A percentile compares a stretch with the other conserved stretches of the same genome.
Evolutionary conservation across 148 eudicot species (phyloP).

Genomic region (Camellia granthamiana): DNA sequence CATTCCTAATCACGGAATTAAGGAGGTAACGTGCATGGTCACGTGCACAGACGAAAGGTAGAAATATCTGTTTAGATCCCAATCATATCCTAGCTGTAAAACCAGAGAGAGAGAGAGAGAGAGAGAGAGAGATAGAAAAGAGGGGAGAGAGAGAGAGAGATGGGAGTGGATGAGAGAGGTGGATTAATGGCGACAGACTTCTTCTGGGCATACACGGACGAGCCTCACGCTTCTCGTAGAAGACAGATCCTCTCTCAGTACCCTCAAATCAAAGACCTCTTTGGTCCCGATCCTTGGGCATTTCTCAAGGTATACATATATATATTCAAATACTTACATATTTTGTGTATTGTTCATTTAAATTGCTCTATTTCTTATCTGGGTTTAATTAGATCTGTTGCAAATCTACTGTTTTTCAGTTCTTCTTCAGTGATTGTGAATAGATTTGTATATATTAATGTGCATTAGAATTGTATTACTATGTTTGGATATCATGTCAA

Average conservation of each 20-base stretch:
- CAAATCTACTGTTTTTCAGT: background rate
- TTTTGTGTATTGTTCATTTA: background rate
- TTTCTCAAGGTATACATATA: slow-evolving; percentile 51
- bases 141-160: slow-evolving; percentile 12
- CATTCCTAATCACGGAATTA: no score
- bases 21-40: no score
- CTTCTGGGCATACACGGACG: slow-evolving; percentile 94
- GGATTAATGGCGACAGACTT: slow-evolving; percentile 76
- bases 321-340: background rate
- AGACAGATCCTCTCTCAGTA: slow-evolving; percentile 74
- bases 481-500: background rate
- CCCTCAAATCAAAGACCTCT: slow-evolving; percentile 81
- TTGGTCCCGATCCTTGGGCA: slow-evolving; percentile 91
- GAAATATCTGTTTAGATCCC: no score
- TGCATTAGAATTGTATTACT: background rate
- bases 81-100: no score
- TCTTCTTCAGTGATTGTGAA: background rate
- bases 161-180: slow-evolving; percentile 25
- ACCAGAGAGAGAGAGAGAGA: no score
- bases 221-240: slow-evolving; percentile 86
- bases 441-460: background rate
- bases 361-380: background rate
- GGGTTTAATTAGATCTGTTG: background rate
- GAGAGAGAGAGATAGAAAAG: background rate
- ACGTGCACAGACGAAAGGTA: no score